phyloP scores from a whole-genome alignment of 1,284 basidiomycete species.

The Hymenochaete sp. region DNA sequence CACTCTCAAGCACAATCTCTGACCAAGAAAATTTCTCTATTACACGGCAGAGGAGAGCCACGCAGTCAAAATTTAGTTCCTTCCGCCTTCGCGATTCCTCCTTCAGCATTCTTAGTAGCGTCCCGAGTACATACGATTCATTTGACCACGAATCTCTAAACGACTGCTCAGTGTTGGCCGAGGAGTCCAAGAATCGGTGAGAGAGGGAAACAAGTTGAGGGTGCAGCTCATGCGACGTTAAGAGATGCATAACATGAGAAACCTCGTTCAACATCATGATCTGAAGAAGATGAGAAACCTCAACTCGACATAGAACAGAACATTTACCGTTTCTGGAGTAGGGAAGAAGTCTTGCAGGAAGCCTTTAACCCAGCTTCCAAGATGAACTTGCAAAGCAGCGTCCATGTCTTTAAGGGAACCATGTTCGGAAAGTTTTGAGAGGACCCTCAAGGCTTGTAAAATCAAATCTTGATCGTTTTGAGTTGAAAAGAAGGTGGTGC shows the following conservation, averaged over 20 bases:
- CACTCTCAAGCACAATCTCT: conserved; percentile 9
- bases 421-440: conserved; percentile 39
- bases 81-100: not conserved
- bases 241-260: conserved; percentile 41
- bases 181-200: conserved; percentile 32
- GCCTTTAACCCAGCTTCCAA: conserved; percentile 7
- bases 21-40: conserved; percentile 39
- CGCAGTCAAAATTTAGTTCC: conserved; percentile 30
- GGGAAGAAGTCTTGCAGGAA: not conserved
- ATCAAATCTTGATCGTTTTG: not conserved
- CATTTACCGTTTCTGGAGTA: conserved; percentile 10
- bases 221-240: conserved; percentile 34
- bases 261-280: conserved; percentile 42
- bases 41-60: conserved; percentile 37
- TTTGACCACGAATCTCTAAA: conserved; percentile 34
- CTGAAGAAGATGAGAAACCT: conserved; percentile 43
- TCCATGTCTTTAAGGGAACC: conserved; percentile 42
- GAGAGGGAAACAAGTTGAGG: conserved; percentile 39
- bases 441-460: conserved; percentile 36
- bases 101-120: conserved; percentile 3
- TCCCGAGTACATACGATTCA: conserved; percentile 45
- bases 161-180: conserved; percentile 26
- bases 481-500: conserved; percentile 35
- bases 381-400: conserved; percentile 11
- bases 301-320: not conserved